Conservation (phyloP, 2,329 filamentous ascomycete genomes). For the Fusarium staphyleae region DNA sequence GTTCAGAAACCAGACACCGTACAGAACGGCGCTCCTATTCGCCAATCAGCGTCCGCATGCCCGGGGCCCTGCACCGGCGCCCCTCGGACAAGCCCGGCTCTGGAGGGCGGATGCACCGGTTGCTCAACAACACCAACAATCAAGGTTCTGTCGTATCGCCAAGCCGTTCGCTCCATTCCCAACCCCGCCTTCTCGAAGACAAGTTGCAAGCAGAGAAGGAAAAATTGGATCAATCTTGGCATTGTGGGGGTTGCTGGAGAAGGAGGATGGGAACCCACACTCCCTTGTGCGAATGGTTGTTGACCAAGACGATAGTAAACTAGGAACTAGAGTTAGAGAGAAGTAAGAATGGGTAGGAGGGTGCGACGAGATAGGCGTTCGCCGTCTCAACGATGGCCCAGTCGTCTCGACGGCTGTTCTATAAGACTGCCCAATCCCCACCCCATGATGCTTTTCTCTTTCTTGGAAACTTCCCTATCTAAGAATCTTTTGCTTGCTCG, state of each 20-base stretch:
- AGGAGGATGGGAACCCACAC: constrained; percentile 17
- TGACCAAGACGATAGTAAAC: constrained; percentile 26
- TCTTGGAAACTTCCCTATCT: constrained; percentile 9
- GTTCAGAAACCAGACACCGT: constrained; percentile 20
- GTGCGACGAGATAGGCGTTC: constrained; percentile 29
- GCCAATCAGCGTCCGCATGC: constrained; percentile 20
- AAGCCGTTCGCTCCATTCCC: constrained; percentile 34
- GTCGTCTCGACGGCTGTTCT: constrained; percentile 23
- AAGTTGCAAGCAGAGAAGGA: constrained; percentile 34
- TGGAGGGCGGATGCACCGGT: constrained; percentile 22
- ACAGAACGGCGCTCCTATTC: constrained; percentile 16
- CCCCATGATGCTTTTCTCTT: constrained; percentile 16
- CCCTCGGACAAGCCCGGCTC: constrained; percentile 25
- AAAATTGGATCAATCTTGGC: constrained; percentile 38
- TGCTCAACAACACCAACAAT: constrained; percentile 34
- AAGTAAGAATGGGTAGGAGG: constrained; percentile 17
- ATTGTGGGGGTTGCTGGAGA: constrained; percentile 32
- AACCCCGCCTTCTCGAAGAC: constrained; percentile 38
- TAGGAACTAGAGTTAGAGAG: constrained; percentile 10
- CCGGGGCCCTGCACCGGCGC: constrained; percentile 22
- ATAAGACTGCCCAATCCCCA: constrained; percentile 36
- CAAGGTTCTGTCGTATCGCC: constrained; percentile 36
- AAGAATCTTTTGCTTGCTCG: constrained; percentile 30
- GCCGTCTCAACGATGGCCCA: constrained; percentile 11
- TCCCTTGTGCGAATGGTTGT: constrained; percentile 4